Conservation (phyloP, 345 rosid species). For the Fremontodendron californicum region DNA sequence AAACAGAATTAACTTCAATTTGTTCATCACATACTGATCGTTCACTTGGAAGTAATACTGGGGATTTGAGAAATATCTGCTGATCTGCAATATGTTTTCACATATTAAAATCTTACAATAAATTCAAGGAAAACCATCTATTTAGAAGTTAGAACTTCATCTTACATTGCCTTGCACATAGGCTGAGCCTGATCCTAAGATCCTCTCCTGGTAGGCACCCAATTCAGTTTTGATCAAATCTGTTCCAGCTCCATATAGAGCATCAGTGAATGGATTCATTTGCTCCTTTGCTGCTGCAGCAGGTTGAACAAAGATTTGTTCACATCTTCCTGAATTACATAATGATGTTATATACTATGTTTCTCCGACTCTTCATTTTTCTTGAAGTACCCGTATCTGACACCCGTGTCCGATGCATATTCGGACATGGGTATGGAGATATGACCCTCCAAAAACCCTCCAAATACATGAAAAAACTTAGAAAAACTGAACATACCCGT, state of each 20-base stretch:
- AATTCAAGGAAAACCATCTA: not conserved
- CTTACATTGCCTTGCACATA: slow-evolving; percentile 72
- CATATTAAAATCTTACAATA: not conserved
- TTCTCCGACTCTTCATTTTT: too few species aligned
- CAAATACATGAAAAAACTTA: too few species aligned
- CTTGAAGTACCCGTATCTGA: too few species aligned
- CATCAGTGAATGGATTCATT: slow-evolving; percentile 44
- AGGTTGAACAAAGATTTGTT: not conserved
- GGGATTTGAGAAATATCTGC: slow-evolving; percentile 62
- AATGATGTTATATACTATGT: not conserved
- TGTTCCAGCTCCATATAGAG: slow-evolving; percentile 59
- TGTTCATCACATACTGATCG: slow-evolving; percentile 69
- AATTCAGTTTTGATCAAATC: slow-evolving; percentile 48
- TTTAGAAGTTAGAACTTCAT: not conserved
- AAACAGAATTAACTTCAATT: slow-evolving; percentile 55
- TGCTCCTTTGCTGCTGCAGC: not conserved
- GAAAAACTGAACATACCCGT: too few species aligned
- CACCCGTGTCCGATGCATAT: too few species aligned
- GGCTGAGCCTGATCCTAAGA: slow-evolving; percentile 59
- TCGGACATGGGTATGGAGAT: too few species aligned
- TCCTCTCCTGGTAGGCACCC: slow-evolving; percentile 56
- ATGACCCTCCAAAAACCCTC: too few species aligned
- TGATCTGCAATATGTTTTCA: slow-evolving; percentile 37
- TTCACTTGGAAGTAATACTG: slow-evolving; percentile 68
- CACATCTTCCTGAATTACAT: not conserved